These are phyloP conservation scores for Xylaria sp. DNA, from an alignment of 2,329 filamentous ascomycete species.

Conservation along the genomic window DNA sequence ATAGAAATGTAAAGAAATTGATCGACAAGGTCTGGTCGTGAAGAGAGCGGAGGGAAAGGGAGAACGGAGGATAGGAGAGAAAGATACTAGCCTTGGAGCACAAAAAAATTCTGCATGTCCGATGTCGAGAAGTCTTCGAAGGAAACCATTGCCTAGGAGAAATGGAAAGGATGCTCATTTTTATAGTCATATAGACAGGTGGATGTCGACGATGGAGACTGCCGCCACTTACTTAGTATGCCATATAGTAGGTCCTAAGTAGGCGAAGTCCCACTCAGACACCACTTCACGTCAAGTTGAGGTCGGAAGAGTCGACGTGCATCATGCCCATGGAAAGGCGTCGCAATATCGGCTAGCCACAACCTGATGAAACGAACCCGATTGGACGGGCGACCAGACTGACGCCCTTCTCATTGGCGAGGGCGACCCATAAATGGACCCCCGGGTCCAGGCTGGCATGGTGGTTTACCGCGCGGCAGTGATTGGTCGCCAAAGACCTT, in stretches of 20 bases:
- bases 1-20: neutral
- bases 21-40: neutral
- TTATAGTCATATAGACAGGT: conserved; percentile 15
- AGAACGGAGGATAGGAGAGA: neutral
- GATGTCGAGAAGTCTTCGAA: neutral
- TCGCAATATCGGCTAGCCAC: conserved; percentile 6
- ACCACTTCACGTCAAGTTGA: neutral
- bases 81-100: neutral
- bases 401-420: neutral
- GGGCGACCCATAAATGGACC: neutral
- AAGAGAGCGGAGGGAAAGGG: neutral
- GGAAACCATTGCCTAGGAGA: neutral
- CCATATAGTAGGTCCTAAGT: neutral
- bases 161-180: conserved; percentile 1
- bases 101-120: neutral
- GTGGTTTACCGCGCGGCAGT: conserved; percentile 9
- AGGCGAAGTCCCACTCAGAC: conserved; percentile 5
- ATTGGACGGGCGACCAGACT: conserved; percentile 1
- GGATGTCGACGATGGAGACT: conserved; percentile 14
- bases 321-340: neutral
- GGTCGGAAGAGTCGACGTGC: neutral
- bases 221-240: neutral
- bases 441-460: conserved; percentile 11
- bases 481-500: conserved; percentile 9
- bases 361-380: neutral